phyloP scores from a whole-genome alignment of 2,329 filamentous ascomycete genomes.

The Ophiostoma perfectum region DNA sequence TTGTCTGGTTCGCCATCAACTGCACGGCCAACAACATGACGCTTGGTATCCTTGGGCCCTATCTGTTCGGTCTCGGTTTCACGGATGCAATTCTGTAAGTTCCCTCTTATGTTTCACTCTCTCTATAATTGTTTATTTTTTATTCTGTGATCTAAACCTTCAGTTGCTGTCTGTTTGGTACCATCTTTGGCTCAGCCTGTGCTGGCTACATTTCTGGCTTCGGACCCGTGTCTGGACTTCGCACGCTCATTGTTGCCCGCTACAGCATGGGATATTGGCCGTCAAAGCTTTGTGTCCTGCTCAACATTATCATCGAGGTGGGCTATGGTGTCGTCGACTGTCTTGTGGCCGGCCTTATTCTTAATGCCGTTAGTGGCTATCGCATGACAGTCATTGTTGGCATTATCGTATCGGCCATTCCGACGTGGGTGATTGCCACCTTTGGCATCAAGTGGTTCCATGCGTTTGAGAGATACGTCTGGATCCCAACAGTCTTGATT shows the following conservation, averaged over 20 bases:
- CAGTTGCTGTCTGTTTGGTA: constrained; percentile 22
- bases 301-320: constrained; percentile 33
- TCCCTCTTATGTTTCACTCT: not conserved
- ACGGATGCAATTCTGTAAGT: constrained; percentile 22
- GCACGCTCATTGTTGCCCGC: constrained; percentile 28
- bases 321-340: constrained; percentile 51
- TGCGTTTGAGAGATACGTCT: constrained; percentile 61
- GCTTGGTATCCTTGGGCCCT: constrained; percentile 32
- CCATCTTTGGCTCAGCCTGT: constrained; percentile 20
- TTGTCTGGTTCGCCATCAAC: constrained; percentile 44
- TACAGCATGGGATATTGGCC: constrained; percentile 36
- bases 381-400: constrained; percentile 59
- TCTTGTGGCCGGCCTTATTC: constrained; percentile 62
- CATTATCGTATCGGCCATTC: constrained; percentile 58
- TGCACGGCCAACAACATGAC: constrained; percentile 41
- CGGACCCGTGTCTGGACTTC: constrained; percentile 21
- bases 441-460: constrained; percentile 66
- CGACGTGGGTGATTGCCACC: constrained; percentile 59
- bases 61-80: constrained; percentile 32
- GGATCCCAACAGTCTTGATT: constrained; percentile 57
- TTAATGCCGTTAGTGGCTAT: constrained; percentile 57
- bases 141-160: constrained; percentile 21
- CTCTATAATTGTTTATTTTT: not conserved
- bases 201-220: constrained; percentile 24
- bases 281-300: constrained; percentile 30